phyloP scores from a whole-genome alignment of 768 basidiomycete genomes.

The Leccinellum rugosiceps region DNA sequence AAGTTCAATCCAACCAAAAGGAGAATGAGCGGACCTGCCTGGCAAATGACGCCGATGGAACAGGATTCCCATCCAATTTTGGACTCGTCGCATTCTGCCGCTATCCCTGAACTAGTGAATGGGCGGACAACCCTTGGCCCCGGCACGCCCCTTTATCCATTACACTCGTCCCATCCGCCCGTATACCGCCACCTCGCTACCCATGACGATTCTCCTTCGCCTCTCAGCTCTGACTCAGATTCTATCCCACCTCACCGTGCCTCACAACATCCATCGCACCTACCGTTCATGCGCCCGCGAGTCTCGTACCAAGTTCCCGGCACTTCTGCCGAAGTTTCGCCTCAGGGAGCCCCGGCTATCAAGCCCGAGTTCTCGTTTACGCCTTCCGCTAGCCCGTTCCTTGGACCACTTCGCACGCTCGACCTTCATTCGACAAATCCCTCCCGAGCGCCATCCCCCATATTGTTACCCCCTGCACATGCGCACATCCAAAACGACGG shows the following conservation, averaged over 20 bases:
- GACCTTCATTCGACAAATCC: slow-evolving; percentile 70
- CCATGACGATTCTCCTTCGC: slow-evolving; percentile 66
- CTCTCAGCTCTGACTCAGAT: slow-evolving; percentile 65
- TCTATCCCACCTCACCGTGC: slow-evolving; percentile 34
- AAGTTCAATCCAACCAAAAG: slow-evolving; percentile 35
- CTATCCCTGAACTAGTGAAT: slow-evolving; percentile 13
- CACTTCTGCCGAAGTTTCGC: slow-evolving; percentile 31
- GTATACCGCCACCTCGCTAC: slow-evolving; percentile 33
- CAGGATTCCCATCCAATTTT: slow-evolving; percentile 30
- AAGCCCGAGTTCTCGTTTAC: slow-evolving; percentile 47
- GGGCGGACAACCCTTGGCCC: slow-evolving; percentile 22
- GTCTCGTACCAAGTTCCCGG: slow-evolving; percentile 20
- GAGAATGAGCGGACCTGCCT: slow-evolving; percentile 54
- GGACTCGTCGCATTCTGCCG: slow-evolving; percentile 17
- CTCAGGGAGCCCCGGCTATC: slow-evolving; percentile 19
- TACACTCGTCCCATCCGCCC: slow-evolving; percentile 35
- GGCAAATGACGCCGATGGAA: slow-evolving; percentile 46
- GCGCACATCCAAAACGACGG: slow-evolving; percentile 21
- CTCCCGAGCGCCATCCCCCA: slow-evolving; percentile 70
- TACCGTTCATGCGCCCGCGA: slow-evolving; percentile 25
- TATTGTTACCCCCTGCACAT: slow-evolving; percentile 55
- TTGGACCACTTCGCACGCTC: slow-evolving; percentile 71
- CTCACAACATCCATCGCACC: slow-evolving; percentile 30
- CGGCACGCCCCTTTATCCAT: slow-evolving; percentile 37
- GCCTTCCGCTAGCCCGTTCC: slow-evolving; percentile 77